Conservation (phyloP, 306 rosid genomes). For the Bauhinia variegata region DNA sequence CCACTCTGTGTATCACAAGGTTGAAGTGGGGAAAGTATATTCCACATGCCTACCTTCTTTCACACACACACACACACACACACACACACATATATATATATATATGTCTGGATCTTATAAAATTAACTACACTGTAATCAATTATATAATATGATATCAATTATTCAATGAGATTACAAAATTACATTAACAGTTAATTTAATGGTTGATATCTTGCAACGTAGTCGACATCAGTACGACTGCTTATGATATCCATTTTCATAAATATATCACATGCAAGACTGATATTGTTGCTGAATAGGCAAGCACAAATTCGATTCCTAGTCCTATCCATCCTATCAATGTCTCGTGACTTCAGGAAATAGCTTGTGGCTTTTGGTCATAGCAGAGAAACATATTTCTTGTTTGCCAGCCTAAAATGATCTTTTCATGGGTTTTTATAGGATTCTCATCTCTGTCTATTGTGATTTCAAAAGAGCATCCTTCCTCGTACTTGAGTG, state of each 20-base stretch:
- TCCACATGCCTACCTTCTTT: background rate
- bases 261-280: constrained; percentile 9
- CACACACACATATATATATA: background rate
- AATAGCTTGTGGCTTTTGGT: background rate
- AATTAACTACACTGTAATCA: too few species aligned
- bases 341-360: background rate
- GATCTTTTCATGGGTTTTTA: background rate
- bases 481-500: too few species aligned
- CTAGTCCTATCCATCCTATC: background rate
- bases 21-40: background rate
- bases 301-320: background rate
- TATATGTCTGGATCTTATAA: too few species aligned
- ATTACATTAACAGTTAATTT: too few species aligned
- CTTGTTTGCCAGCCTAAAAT: background rate
- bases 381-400: background rate
- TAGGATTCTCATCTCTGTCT: too few species aligned
- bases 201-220: too few species aligned
- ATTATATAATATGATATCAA: too few species aligned
- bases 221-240: too few species aligned
- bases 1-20: background rate
- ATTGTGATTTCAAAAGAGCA: too few species aligned
- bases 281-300: background rate
- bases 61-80: background rate
- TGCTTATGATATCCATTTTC: too few species aligned
- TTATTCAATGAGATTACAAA: too few species aligned